These are phyloP conservation scores for Ustulina deusta DNA, from an alignment of 2,329 filamentous ascomycete species.

Conservation along the genomic window DNA sequence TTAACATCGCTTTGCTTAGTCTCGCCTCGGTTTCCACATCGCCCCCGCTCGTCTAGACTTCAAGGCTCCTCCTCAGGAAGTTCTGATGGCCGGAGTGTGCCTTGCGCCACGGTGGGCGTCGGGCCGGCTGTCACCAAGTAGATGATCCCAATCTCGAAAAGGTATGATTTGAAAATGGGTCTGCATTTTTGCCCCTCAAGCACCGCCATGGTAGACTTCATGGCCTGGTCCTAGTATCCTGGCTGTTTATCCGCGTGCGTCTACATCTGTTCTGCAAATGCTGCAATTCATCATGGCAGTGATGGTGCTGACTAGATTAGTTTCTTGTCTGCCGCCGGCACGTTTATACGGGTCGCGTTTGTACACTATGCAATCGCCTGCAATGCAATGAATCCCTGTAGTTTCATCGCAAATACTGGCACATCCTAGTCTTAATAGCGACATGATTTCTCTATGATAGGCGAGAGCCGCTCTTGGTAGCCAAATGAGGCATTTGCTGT, in stretches of 20 bases:
- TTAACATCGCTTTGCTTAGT: neutral
- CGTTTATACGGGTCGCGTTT: conserved; percentile 10
- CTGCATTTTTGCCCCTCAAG: neutral
- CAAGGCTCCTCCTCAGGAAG: conserved; percentile 25
- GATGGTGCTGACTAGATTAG: conserved; percentile 2
- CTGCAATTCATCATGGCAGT: neutral
- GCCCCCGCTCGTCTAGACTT: conserved; percentile 28
- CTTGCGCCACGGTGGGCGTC: conserved; percentile 25
- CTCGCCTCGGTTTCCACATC: conserved; percentile 7
- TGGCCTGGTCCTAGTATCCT: neutral
- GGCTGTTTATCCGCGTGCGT: neutral
- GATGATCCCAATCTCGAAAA: conserved; percentile 32
- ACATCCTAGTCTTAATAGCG: conserved; percentile 11
- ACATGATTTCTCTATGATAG: conserved; percentile 4
- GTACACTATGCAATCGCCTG: neutral
- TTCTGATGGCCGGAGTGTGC: conserved; percentile 11
- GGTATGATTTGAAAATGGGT: neutral
- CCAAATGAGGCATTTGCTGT: neutral
- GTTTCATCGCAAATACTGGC: conserved; percentile 8
- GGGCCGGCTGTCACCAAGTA: conserved; percentile 27
- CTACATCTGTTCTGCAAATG: neutral
- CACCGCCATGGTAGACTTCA: neutral
- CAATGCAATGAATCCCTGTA: conserved; percentile 21
- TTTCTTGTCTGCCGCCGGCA: conserved; percentile 7
- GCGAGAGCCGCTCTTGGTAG: neutral